Conservation (phyloP, 805 yeast genomes). For the Kluyveromyces nonfermentans region DNA sequence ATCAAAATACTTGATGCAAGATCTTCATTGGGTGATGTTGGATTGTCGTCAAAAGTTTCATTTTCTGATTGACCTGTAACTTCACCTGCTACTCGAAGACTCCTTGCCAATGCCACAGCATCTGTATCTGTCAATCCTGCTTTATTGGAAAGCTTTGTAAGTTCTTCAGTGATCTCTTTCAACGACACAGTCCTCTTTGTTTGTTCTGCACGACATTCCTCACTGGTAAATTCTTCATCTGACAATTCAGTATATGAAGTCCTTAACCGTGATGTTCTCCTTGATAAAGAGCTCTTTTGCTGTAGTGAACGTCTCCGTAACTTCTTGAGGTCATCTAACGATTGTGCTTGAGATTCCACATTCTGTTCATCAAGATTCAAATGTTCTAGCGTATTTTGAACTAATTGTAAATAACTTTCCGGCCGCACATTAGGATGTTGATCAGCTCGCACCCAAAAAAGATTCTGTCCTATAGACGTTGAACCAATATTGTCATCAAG, state of each 20-base stretch:
- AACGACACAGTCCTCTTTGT: conserved; percentile 40
- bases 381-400: conserved; percentile 36
- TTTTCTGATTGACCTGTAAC: conserved; percentile 29
- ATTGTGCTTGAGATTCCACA: conserved; percentile 9
- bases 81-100: conserved; percentile 61
- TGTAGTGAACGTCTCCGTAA: conserved; percentile 2
- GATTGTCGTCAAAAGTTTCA: conserved; percentile 1
- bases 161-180: conserved; percentile 62
- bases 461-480: conserved; percentile 31
- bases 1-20: conserved; percentile 25
- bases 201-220: background rate
- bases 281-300: conserved; percentile 18
- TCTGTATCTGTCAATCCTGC: conserved; percentile 75
- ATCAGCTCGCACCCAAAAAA: conserved; percentile 93
- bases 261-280: conserved; percentile 28
- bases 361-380: conserved; percentile 17
- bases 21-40: conserved; percentile 10
- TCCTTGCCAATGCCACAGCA: conserved; percentile 74
- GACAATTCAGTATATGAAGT: conserved; percentile 25
- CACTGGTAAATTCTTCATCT: conserved; percentile 21
- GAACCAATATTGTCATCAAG: background rate
- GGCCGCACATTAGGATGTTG: conserved; percentile 95
- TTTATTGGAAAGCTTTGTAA: conserved; percentile 61
- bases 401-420: conserved; percentile 64
- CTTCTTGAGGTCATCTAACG: conserved; percentile 4